Conservation (phyloP, 805 yeast species). For the Metschnikowia koreensis region DNA sequence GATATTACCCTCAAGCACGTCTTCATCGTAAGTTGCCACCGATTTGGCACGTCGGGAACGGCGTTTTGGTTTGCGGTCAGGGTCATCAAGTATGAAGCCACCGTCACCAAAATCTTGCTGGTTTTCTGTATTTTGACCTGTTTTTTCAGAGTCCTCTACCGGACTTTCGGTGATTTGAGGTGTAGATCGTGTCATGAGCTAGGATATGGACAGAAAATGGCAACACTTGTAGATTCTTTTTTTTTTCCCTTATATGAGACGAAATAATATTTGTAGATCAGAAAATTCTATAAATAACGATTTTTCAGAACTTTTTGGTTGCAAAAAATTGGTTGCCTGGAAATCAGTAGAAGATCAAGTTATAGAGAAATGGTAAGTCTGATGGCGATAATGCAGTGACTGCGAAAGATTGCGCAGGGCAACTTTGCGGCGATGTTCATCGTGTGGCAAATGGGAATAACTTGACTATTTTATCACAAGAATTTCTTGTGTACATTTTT, state of each 20-base stretch:
- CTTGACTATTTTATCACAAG: background rate
- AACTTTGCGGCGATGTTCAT: too few species aligned
- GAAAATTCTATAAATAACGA: too few species aligned
- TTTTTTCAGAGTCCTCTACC: background rate
- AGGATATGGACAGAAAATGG: too few species aligned
- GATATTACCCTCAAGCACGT: constrained; percentile 8
- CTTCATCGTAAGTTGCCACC: constrained; percentile 23
- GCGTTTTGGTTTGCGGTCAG: constrained; percentile 15
- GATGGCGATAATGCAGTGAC: background rate
- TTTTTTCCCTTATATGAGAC: too few species aligned
- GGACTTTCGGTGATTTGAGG: constrained; percentile 2
- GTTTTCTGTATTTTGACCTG: background rate
- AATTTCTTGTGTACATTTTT: too few species aligned
- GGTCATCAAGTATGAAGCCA: constrained; percentile 20
- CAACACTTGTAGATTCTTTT: too few species aligned
- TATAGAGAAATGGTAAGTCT: background rate
- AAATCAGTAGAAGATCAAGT: background rate
- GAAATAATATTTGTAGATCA: too few species aligned
- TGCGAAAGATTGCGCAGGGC: background rate
- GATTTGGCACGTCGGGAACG: constrained; percentile 9
- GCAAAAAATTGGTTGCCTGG: too few species aligned
- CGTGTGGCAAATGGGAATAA: background rate
- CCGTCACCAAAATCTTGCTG: constrained; percentile 12
- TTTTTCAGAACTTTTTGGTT: too few species aligned
- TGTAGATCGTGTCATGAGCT: constrained; percentile 3